These are phyloP conservation scores for Cladosporium cucumerinum DNA, from an alignment of 2,329 filamentous ascomycete genomes.

Conservation along the genomic window DNA sequence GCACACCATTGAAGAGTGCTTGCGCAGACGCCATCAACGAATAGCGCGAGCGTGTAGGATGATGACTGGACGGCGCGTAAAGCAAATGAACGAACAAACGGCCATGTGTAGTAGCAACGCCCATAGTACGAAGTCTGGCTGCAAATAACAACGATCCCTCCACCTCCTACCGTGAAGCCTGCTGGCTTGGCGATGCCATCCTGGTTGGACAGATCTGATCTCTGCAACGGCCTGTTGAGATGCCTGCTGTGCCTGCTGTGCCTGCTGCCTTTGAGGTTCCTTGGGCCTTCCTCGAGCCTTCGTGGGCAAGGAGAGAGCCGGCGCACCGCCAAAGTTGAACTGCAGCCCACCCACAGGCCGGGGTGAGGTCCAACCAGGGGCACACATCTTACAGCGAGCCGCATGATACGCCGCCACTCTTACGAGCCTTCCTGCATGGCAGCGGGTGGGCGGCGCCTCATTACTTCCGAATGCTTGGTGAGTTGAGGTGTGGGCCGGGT, in stretches of 20 bases:
- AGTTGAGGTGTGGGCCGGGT: neutral
- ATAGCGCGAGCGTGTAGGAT: neutral
- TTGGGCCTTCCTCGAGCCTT: too few relatives aligned
- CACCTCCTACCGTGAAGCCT: neutral
- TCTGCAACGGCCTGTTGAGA: neutral
- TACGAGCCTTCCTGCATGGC: neutral
- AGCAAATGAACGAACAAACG: neutral
- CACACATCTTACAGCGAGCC: neutral
- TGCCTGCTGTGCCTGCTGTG: neutral
- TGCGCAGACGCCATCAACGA: neutral
- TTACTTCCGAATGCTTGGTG: conserved; percentile 16
- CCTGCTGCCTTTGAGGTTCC: too few relatives aligned
- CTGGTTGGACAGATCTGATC: neutral
- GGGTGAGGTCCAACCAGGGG: conserved; percentile 7
- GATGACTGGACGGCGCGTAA: too few relatives aligned
- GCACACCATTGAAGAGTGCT: neutral
- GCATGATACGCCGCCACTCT: neutral
- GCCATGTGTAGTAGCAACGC: neutral
- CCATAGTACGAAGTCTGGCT: neutral
- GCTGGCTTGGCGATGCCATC: neutral
- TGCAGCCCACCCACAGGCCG: neutral
- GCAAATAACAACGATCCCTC: neutral
- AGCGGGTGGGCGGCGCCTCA: neutral
- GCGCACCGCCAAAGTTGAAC: too few relatives aligned
- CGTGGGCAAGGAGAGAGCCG: neutral